A percentile compares a stretch with the other conserved stretches of the same genome.
Evolutionary conservation across 202 grass and related monocot species (phyloP).

Genomic region (Schoenoplectus triqueter): DNA sequence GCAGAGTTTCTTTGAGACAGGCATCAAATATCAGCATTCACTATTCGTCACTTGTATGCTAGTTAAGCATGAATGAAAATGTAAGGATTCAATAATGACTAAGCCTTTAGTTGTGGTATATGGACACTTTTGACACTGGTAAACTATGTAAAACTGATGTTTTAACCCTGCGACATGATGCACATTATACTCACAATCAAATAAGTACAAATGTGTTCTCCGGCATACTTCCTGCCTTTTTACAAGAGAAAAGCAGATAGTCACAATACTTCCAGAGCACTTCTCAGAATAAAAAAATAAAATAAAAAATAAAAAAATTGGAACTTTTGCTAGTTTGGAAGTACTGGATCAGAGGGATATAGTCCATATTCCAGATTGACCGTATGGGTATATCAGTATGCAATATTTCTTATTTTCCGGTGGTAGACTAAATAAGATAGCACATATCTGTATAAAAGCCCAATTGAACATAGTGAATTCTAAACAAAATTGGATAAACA

Average conservation of each 20-base stretch:
- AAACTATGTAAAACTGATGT: background rate
- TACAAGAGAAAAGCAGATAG: background rate
- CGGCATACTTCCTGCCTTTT: background rate
- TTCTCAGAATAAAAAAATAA: too few relatives aligned
- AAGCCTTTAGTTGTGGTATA: slow-evolving; percentile 7
- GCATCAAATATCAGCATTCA: slow-evolving; percentile 14
- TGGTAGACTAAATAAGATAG: background rate
- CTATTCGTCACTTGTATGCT: background rate
- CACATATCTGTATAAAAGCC: slow-evolving; percentile 1
- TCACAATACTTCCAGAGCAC: background rate
- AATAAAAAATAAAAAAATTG: slow-evolving; percentile 6
- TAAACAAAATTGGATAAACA: background rate
- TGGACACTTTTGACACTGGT: background rate
- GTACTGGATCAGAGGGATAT: background rate
- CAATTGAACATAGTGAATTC: background rate
- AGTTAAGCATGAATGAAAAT: background rate
- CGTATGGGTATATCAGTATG: background rate
- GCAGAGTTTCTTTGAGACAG: background rate
- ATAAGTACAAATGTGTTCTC: background rate
- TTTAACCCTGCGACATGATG: background rate
- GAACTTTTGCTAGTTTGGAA: background rate
- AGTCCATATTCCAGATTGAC: background rate
- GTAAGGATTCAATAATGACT: background rate
- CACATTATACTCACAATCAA: background rate
- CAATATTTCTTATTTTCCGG: slow-evolving; percentile 10